Conservation (phyloP, 2,329 filamentous ascomycete genomes). For the Pseudogymnoascus sp. region DNA sequence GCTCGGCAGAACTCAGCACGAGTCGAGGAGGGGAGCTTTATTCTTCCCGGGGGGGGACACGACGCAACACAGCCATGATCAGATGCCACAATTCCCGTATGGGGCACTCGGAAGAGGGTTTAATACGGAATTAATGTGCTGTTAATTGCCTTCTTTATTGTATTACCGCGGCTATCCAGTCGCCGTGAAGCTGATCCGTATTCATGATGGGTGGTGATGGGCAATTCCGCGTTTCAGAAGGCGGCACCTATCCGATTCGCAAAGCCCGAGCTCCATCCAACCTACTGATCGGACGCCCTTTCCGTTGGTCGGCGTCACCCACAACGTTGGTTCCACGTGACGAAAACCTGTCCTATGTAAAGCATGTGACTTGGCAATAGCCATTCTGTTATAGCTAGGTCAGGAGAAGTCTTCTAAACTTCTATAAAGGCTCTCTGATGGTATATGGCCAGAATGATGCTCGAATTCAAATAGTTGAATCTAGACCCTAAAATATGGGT, state of each 20-base stretch:
- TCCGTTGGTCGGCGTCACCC: not conserved
- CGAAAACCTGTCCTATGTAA: not conserved
- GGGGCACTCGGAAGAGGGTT: not conserved
- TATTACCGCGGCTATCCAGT: constrained; percentile 1
- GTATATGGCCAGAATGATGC: not conserved
- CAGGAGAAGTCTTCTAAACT: not conserved
- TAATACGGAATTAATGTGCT: constrained; percentile 3
- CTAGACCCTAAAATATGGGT: not conserved
- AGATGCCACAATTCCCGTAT: not conserved
- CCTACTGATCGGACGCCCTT: not conserved
- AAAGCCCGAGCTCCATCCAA: not conserved
- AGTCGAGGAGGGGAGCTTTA: not conserved
- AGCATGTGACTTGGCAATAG: not conserved
- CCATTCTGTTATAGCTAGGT: not conserved
- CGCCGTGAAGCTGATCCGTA: not conserved
- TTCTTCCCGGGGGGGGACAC: not conserved
- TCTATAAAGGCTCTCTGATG: not conserved
- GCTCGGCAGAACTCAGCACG: constrained; percentile 1
- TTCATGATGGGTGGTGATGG: not conserved
- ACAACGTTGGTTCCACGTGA: not conserved
- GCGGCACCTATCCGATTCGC: not conserved
- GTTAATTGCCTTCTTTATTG: not conserved
- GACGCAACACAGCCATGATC: not conserved
- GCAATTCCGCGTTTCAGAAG: not conserved
- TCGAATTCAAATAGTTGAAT: not conserved